Evolutionary conservation across 495 filamentous ascomycete species (phyloP), one percentile per base, ranked within the genome.

Genomic region (Penicillium longicatenatum): DNA sequence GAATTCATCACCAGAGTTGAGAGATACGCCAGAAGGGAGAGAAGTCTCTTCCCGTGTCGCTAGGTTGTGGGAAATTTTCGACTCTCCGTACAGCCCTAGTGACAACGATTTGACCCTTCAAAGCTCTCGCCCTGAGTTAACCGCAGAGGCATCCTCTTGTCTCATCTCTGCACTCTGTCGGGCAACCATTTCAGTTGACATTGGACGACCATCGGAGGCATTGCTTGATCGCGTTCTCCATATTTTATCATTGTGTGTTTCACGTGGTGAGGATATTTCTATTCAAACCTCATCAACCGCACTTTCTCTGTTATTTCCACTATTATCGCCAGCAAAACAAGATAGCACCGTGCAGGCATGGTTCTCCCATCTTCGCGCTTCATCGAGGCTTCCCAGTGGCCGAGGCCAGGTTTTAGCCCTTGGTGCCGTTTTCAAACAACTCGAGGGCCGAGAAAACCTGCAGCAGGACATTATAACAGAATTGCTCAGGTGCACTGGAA

Each of bases 41-140:
- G 58, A 57, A 21, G 62, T 76, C 24, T 56, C 52, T 30, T 51
- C 50, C 6, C 65, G 63, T 30, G 59, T 79, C 16, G 47, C 56
- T 26, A 49, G 65, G 7, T 46, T 78, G 16, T 81, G 78, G 78
- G 59, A 71, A 16, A 73, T 79, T 1, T 79, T 79, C 35, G 52
- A 59, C 24, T 73, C 72, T 11, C 57, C 70, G 12, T 49, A 53
- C 48, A 69, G 71, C 14, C 75, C 79, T 43, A 71, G 65, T 3
- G 72, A 74, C 50, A 67, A 77, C 11, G 77, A 81, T 49, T 55
- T 82, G 45, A 79, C 74, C 6, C 70, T 74, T 33, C 75, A 75
- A 47, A 67, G 79, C 53, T 81, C 84, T n/a, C 82, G 84, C 5
- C 88, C 89, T 0, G 88, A 91, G 57, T 71, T 92, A 14, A 82